These are phyloP conservation scores for Hanseniaspora gamundiae DNA, from an alignment of 1,139 yeast species.

Conservation along the genomic window DNA sequence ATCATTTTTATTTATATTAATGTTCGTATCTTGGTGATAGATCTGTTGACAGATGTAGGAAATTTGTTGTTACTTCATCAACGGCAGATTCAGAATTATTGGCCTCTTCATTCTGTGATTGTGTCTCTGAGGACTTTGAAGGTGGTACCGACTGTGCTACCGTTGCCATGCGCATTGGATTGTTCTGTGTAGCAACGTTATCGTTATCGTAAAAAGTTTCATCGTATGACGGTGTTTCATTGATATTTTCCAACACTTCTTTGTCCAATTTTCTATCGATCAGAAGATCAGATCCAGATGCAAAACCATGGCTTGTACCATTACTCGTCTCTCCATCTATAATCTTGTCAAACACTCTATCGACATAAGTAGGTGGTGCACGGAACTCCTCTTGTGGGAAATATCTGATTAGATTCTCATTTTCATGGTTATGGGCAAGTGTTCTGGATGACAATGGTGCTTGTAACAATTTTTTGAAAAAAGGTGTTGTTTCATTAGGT, in stretches of 20 bases:
- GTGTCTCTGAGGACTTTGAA: not conserved
- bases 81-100: not conserved
- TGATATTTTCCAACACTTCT: not conserved
- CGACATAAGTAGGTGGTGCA: slow-evolving; percentile 12
- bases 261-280: not conserved
- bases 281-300: slow-evolving; percentile 3
- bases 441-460: not conserved
- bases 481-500: slow-evolving; percentile 20
- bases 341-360: slow-evolving; percentile 2
- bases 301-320: slow-evolving; percentile 3
- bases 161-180: not conserved
- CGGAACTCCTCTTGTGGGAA: slow-evolving; percentile 9
- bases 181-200: not conserved
- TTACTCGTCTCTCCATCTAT: slow-evolving; percentile 1
- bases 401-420: slow-evolving; percentile 5
- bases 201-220: not conserved
- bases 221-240: not conserved
- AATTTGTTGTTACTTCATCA: not conserved
- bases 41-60: not conserved
- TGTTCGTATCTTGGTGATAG: not conserved
- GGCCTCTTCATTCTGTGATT: not conserved
- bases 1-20: not conserved
- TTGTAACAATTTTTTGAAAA: slow-evolving; percentile 11
- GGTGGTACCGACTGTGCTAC: not conserved
- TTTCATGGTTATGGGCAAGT: not conserved